Evolutionary conservation across 495 filamentous ascomycete species (phyloP).

Genomic region (Daldinia grandis): DNA sequence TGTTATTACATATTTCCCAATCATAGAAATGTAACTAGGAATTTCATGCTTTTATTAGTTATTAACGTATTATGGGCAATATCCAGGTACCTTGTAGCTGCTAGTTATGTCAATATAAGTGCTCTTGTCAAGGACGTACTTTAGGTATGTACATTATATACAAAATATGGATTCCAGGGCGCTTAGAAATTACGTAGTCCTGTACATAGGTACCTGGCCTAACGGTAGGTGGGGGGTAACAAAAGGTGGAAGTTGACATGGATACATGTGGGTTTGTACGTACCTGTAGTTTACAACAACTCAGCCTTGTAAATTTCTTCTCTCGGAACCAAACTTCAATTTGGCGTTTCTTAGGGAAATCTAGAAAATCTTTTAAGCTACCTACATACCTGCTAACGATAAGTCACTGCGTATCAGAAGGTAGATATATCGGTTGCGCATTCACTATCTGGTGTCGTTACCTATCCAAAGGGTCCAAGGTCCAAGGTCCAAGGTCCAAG

Average conservation of each 20-base stretch:
- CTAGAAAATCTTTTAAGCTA: not conserved
- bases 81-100: no score
- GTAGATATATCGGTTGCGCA: not conserved
- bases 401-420: not conserved
- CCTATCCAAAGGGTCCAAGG: not conserved
- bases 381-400: not conserved
- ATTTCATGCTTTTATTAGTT: no score
- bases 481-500: not conserved
- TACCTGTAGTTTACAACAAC: not conserved
- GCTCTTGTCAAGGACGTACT: not conserved
- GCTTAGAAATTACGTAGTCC: slow-evolving; percentile 3
- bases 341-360: not conserved
- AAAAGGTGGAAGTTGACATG: not conserved
- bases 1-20: not conserved
- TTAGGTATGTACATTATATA: not conserved
- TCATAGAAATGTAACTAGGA: not conserved
- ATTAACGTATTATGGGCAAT: no score
- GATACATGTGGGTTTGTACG: not conserved
- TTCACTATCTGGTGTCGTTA: not conserved
- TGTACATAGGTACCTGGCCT: not conserved
- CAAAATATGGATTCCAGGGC: not conserved
- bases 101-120: no score
- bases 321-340: not conserved
- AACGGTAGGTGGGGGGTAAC: not conserved
- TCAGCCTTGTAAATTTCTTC: slow-evolving; percentile 10